Evolutionary conservation across 768 basidiomycete species (phyloP), one percentile per base, ranked within the genome.

Genomic region (Mycena sanguinolenta): DNA sequence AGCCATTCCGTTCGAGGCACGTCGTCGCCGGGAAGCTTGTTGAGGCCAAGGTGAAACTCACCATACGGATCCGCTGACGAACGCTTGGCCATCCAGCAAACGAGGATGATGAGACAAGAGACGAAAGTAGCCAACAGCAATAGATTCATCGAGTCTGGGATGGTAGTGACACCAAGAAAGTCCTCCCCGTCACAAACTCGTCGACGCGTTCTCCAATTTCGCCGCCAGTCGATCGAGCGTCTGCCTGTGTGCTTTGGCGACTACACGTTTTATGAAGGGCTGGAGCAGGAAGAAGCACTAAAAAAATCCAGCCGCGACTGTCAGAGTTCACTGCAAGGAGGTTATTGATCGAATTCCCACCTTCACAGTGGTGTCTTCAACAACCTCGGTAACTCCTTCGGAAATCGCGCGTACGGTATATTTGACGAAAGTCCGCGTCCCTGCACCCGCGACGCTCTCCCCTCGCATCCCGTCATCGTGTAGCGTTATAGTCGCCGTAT

Each of bases 1-100:
- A 92, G 78, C 91, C 91, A 92, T 78, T 92, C 90, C 1, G 90
- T 91, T 21, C 71, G 58, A 14, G 75, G 72, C 27, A 83, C 82
- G 17, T 79, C 80, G 25, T 86, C 79, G 28, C n/a, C 34, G 17
- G 61, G 57, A 25, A 80, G 63, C 66, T 77, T 78, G 75, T 91
- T 91, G 63, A 91, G 79, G 1, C 80, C 70, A 17, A 89, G 78
- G 75, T 92, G 90, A 69, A 89, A 91, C 3, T 88, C 76, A 10
- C 88, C 86, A 75, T 91, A 92, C 16, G 88, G 88, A 71, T 90
- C 89, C 13, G 67, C 77, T 4, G 76, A 62, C 1, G 64, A 63
- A 54, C 64, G 69, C 55, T 30, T 60, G 14, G 63, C 21, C 2
- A 69, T 38, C 71, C 63, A 68, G 49, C 69, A 42, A 21, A 64